A percentile compares a stretch with the other conserved stretches of the same genome.
Conservation (phyloP, 1,284 basidiomycete species). For the Fereydounia khargensis region DNA sequence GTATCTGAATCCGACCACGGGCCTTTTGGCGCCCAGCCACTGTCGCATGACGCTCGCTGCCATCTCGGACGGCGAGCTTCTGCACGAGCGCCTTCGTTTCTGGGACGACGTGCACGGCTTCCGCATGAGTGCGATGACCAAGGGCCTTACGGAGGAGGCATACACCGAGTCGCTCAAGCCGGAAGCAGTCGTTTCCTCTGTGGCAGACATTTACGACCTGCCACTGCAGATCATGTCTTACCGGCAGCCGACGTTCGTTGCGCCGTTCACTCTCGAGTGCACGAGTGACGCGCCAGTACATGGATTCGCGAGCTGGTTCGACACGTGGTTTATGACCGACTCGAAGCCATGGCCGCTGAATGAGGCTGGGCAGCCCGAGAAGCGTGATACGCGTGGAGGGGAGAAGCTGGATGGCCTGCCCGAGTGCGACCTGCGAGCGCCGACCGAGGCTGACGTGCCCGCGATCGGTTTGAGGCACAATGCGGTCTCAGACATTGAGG, state of each 20-base stretch:
- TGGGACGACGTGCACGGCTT: constrained; percentile 87
- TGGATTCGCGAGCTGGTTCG: constrained; percentile 54
- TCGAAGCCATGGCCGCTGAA: neutral
- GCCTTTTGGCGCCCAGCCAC: constrained; percentile 89
- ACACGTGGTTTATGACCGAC: constrained; percentile 52
- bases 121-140: constrained; percentile 46
- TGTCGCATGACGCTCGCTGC: constrained; percentile 79
- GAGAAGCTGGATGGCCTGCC: constrained; percentile 16
- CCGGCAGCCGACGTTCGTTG: constrained; percentile 55
- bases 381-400: constrained; percentile 9
- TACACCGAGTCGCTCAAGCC: constrained; percentile 43
- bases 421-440: constrained; percentile 13
- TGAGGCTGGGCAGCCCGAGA: neutral
- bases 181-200: constrained; percentile 30
- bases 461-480: constrained; percentile 83
- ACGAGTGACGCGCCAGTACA: constrained; percentile 17
- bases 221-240: constrained; percentile 35
- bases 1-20: constrained; percentile 67
- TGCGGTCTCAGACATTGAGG: constrained; percentile 61
- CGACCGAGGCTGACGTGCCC: constrained; percentile 53
- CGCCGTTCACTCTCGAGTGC: constrained; percentile 30
- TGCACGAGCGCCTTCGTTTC: constrained; percentile 78
- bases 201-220: constrained; percentile 41
- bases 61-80: constrained; percentile 72
- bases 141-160: constrained; percentile 48